Percentiles rank a stretch among this genome's conserved stretches.
These are phyloP conservation scores for Rubroshorea leprosula DNA, from an alignment of 345 rosid genomes.

Conservation along the genomic window DNA sequence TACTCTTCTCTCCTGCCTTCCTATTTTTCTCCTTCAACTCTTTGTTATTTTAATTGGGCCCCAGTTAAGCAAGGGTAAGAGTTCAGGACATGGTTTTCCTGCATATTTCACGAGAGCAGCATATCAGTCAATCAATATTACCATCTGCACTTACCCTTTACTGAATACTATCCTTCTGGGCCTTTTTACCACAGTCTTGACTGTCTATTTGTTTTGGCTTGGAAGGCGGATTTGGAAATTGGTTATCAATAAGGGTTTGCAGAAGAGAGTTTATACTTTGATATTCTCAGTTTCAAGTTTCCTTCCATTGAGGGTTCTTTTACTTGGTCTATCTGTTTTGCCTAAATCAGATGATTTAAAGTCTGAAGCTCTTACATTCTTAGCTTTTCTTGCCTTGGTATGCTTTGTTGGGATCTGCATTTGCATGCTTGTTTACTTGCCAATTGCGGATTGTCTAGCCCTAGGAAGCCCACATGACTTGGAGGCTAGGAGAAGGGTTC, in stretches of 20 bases:
- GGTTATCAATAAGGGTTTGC: conserved; percentile 89
- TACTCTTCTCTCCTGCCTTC: conserved; percentile 70
- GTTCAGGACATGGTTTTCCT: conserved; percentile 43
- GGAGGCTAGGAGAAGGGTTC: conserved; percentile 49
- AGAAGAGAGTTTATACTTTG: conserved; percentile 79
- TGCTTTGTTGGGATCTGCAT: conserved; percentile 73
- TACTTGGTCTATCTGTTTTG: conserved; percentile 78
- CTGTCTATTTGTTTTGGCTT: conserved; percentile 80
- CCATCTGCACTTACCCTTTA: conserved; percentile 85
- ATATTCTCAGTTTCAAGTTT: conserved; percentile 77
- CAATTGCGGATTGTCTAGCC: conserved; percentile 91
- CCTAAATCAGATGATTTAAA: conserved; percentile 56
- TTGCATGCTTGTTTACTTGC: conserved; percentile 78
- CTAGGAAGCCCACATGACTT: conserved; percentile 53
- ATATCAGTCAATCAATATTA: conserved; percentile 30
- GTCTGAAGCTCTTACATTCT: conserved; percentile 77
- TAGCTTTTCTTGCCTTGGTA: conserved; percentile 69
- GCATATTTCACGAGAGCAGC: conserved; percentile 56
- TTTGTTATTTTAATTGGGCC: conserved; percentile 62
- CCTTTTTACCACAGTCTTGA: conserved; percentile 56
- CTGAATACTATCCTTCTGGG: conserved; percentile 83
- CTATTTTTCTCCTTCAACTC: conserved; percentile 81
- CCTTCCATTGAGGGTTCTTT: conserved; percentile 75
- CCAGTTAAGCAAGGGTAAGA: conserved; percentile 41
- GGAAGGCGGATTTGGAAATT: conserved; percentile 79